Evolutionary conservation across 306 rosid genomes (phyloP).

Genomic region (Trichosanthes truncata): DNA sequence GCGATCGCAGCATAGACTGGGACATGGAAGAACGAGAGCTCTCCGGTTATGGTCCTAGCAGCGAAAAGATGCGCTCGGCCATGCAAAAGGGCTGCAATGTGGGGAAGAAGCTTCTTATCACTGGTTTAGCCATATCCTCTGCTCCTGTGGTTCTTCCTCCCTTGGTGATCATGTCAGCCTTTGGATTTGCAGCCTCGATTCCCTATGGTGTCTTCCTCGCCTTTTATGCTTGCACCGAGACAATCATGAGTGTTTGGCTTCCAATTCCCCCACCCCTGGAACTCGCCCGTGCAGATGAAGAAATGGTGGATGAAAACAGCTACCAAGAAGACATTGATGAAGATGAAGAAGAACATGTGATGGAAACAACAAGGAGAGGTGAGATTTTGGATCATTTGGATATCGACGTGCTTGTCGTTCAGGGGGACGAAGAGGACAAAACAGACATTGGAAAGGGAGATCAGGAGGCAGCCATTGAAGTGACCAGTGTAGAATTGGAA

Average conservation of each 20-base stretch:
- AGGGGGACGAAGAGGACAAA: neutral
- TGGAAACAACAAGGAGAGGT: slow-evolving; percentile 7
- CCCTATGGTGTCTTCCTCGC: slow-evolving; percentile 55
- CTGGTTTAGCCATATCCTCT: slow-evolving; percentile 44
- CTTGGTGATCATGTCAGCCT: slow-evolving; percentile 46
- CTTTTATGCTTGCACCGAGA: slow-evolving; percentile 44
- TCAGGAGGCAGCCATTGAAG: neutral
- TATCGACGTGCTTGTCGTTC: neutral
- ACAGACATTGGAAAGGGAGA: neutral
- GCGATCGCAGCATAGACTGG: slow-evolving; percentile 20
- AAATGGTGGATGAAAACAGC: slow-evolving; percentile 1
- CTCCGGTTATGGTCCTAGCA: neutral
- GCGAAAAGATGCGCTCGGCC: slow-evolving; percentile 23
- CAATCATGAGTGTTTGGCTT: slow-evolving; percentile 50
- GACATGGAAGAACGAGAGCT: slow-evolving; percentile 18
- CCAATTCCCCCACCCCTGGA: slow-evolving; percentile 23
- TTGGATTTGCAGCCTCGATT: slow-evolving; percentile 55
- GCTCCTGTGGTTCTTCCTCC: slow-evolving; percentile 66
- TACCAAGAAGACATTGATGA: slow-evolving; percentile 10
- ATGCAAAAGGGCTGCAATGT: slow-evolving; percentile 26
- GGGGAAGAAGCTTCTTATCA: slow-evolving; percentile 48
- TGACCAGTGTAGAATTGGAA: slow-evolving; percentile 19
- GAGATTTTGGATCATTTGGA: slow-evolving; percentile 15
- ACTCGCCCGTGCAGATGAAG: neutral
- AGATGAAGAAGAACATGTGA: neutral